Conservation (phyloP, 148 eudicot genomes). For the Spergularia marina region DNA sequence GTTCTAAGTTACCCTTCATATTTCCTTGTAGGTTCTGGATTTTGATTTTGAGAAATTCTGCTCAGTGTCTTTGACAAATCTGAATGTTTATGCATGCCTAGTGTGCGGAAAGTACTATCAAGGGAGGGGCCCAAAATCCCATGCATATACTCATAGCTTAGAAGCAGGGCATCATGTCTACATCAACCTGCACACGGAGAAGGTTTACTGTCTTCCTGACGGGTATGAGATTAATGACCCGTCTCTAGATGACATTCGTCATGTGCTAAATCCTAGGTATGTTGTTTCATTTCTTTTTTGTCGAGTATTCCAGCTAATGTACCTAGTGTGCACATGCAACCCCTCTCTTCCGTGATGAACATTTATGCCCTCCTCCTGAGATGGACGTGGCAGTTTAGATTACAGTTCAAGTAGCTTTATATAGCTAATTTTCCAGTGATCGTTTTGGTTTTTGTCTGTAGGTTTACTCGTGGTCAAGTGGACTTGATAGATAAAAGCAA, state of each 20-base stretch:
- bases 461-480: slow-evolving; percentile 70
- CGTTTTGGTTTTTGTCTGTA: slow-evolving; percentile 20
- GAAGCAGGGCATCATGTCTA: slow-evolving; percentile 95
- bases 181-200: slow-evolving; percentile 82
- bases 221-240: slow-evolving; percentile 93
- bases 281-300: slow-evolving; percentile 14
- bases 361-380: background rate
- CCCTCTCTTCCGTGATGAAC: too few species aligned
- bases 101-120: slow-evolving; percentile 95
- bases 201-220: slow-evolving; percentile 95
- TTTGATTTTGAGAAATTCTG: slow-evolving; percentile 97
- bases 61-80: slow-evolving; percentile 82
- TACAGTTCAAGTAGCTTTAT: background rate
- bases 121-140: slow-evolving; percentile 90
- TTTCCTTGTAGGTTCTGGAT: slow-evolving; percentile 72
- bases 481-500: slow-evolving; percentile 63
- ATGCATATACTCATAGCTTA: slow-evolving; percentile 91
- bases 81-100: slow-evolving; percentile 93
- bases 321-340: too few species aligned
- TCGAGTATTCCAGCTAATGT: background rate
- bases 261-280: slow-evolving; percentile 90
- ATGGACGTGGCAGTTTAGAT: background rate
- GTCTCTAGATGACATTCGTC: slow-evolving; percentile 84
- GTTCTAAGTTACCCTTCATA: background rate
- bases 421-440: background rate